Percentiles rank a stretch among this genome's conserved stretches.
phyloP scores from a whole-genome alignment of 768 basidiomycete genomes.

The Pisolithus orientalis region DNA sequence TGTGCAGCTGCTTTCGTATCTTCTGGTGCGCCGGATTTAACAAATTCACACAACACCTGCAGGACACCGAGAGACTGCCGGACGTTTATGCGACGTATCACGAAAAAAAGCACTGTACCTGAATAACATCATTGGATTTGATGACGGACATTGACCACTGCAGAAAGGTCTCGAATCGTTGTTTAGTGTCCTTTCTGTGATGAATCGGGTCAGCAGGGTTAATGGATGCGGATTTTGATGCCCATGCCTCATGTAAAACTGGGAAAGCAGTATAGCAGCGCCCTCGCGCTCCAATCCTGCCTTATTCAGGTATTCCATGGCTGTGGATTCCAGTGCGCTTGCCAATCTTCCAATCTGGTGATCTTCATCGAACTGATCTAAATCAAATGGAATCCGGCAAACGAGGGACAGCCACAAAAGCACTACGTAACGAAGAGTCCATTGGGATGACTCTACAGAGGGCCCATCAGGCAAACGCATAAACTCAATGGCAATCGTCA shows the following conservation, averaged over 20 bases:
- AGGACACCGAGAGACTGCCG: constrained; percentile 61
- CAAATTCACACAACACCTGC: constrained; percentile 63
- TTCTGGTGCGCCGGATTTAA: constrained; percentile 55
- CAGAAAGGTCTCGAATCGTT: constrained; percentile 48
- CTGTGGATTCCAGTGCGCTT: constrained; percentile 47
- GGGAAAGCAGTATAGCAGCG: constrained; percentile 74
- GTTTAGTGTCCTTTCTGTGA: constrained; percentile 52
- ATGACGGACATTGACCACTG: constrained; percentile 38
- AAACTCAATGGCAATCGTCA: constrained; percentile 67
- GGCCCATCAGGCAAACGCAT: constrained; percentile 44
- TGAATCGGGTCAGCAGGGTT: constrained; percentile 7
- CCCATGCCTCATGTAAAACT: constrained; percentile 71
- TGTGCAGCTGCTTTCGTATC: constrained; percentile 40
- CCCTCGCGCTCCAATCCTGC: constrained; percentile 84
- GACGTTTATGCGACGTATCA: neutral
- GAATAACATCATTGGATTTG: constrained; percentile 39
- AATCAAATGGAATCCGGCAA: constrained; percentile 88
- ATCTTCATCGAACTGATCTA: constrained; percentile 75
- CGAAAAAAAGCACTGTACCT: constrained; percentile 31
- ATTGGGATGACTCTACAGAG: constrained; percentile 41
- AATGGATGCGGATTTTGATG: neutral
- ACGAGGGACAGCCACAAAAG: constrained; percentile 94
- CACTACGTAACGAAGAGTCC: constrained; percentile 79
- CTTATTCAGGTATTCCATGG: constrained; percentile 49
- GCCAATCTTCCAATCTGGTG: constrained; percentile 51